phyloP scores from a whole-genome alignment of 768 basidiomycete species.

The Mycena crocata region DNA sequence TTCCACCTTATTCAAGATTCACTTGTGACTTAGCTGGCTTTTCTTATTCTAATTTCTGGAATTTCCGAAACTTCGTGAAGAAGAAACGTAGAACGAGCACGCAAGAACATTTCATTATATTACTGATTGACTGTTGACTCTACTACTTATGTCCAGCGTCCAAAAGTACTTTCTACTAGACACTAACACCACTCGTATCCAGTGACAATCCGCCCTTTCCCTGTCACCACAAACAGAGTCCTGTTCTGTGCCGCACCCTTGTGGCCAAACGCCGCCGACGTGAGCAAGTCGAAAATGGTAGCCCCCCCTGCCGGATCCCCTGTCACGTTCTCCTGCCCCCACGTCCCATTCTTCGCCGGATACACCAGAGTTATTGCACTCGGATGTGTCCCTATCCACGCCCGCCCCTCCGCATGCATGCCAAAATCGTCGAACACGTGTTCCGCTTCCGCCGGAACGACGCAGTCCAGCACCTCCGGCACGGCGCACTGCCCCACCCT shows the following conservation, averaged over 20 bases:
- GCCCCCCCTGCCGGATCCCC: no score
- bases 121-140: no score
- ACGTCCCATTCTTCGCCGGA: slow-evolving; percentile 4
- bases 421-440: slow-evolving; percentile 8
- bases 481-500: not conserved
- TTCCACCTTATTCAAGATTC: no score
- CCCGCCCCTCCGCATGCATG: not conserved
- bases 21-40: no score
- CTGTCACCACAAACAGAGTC: slow-evolving; percentile 9
- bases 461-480: slow-evolving; percentile 4
- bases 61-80: no score
- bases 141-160: no score
- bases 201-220: not conserved
- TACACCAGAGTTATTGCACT: not conserved
- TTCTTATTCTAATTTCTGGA: no score
- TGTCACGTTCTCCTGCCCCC: slow-evolving; percentile 5
- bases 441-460: no score
- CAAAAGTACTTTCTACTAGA: no score
- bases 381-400: slow-evolving; percentile 5
- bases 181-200: slow-evolving; percentile 12
- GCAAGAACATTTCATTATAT: no score
- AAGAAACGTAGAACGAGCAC: no score
- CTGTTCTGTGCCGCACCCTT: not conserved
- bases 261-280: slow-evolving; percentile 10
- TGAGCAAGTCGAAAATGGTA: not conserved